phyloP scores from a whole-genome alignment of 1,284 basidiomycete species.

The Kwoniella shivajii region DNA sequence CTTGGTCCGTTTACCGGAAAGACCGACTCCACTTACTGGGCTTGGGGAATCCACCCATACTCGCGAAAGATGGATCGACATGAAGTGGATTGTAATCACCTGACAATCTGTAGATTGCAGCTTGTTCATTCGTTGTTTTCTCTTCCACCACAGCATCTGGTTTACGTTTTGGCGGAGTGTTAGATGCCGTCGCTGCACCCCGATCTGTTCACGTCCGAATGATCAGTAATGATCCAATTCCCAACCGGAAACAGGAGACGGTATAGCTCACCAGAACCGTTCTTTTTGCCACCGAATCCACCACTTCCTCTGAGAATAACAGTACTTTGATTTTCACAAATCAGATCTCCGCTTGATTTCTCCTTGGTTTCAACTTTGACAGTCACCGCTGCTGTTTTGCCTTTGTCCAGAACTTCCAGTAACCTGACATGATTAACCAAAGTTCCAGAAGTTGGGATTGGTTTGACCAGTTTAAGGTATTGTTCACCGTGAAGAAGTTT shows the following conservation, averaged over 20 bases:
- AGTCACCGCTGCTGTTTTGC: slow-evolving; percentile 88
- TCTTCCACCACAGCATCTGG: slow-evolving; percentile 87
- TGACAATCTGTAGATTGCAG: slow-evolving; percentile 84
- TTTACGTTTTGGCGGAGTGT: slow-evolving; percentile 76
- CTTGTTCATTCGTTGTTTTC: slow-evolving; percentile 77
- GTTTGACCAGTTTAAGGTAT: slow-evolving; percentile 83
- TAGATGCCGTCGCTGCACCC: slow-evolving; percentile 82
- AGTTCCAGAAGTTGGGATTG: slow-evolving; percentile 84
- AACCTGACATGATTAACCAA: slow-evolving; percentile 71
- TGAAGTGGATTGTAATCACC: slow-evolving; percentile 92
- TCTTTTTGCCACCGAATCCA: slow-evolving; percentile 91
- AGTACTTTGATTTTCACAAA: slow-evolving; percentile 93
- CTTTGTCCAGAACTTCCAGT: slow-evolving; percentile 60
- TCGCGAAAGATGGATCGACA: slow-evolving; percentile 90
- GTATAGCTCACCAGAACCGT: slow-evolving; percentile 66
- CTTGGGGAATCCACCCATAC: slow-evolving; percentile 90
- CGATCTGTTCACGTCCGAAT: slow-evolving; percentile 68
- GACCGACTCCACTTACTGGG: slow-evolving; percentile 61
- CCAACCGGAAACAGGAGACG: background rate
- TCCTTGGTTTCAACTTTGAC: slow-evolving; percentile 76
- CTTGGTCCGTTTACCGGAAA: no score
- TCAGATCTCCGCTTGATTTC: slow-evolving; percentile 71
- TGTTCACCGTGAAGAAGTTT: slow-evolving; percentile 99
- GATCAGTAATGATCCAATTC: background rate
- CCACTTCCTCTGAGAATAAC: slow-evolving; percentile 92